Percentiles rank a stretch among this genome's conserved stretches.
Conservation (phyloP, 805 yeast genomes). For the Ogataea degrootiae region DNA sequence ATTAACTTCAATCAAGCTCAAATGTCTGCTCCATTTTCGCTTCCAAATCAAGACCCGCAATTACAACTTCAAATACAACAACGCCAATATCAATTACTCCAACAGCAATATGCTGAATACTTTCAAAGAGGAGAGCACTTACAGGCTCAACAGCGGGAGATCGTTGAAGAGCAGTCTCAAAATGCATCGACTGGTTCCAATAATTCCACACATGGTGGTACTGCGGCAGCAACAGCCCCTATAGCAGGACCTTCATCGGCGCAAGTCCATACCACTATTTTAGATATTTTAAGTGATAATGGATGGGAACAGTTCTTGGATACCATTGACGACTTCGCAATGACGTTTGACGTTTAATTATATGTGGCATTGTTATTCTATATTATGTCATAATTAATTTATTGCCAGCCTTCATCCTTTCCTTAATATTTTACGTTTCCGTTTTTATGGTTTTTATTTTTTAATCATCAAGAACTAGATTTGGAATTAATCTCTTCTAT, state of each 20-base stretch:
- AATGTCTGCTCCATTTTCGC: too few species aligned
- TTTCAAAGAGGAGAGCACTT: too few species aligned
- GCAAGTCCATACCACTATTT: slow-evolving; percentile 17
- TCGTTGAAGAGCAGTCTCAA: too few species aligned
- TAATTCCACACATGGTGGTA: neutral
- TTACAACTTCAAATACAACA: neutral
- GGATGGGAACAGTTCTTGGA: slow-evolving; percentile 29
- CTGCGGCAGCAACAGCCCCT: neutral
- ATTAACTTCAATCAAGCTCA: too few species aligned
- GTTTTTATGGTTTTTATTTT: too few species aligned
- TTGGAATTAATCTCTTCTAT: too few species aligned
- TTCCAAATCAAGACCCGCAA: too few species aligned
- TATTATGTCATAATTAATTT: neutral
- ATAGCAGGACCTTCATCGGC: neutral
- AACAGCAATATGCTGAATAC: neutral
- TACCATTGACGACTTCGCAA: slow-evolving; percentile 24
- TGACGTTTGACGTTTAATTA: slow-evolving; percentile 14
- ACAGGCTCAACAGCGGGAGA: too few species aligned
- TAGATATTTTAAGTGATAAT: slow-evolving; percentile 27
- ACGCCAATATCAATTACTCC: neutral
- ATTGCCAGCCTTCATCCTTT: too few species aligned
- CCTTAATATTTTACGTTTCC: too few species aligned
- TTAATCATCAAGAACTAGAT: too few species aligned
- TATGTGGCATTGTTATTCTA: neutral
- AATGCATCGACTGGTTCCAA: neutral